Percentiles rank a stretch among this genome's conserved stretches.
These are phyloP conservation scores for Coemansia pectinata DNA, from an alignment of 192 early-diverging fungal species.

Conservation along the genomic window DNA sequence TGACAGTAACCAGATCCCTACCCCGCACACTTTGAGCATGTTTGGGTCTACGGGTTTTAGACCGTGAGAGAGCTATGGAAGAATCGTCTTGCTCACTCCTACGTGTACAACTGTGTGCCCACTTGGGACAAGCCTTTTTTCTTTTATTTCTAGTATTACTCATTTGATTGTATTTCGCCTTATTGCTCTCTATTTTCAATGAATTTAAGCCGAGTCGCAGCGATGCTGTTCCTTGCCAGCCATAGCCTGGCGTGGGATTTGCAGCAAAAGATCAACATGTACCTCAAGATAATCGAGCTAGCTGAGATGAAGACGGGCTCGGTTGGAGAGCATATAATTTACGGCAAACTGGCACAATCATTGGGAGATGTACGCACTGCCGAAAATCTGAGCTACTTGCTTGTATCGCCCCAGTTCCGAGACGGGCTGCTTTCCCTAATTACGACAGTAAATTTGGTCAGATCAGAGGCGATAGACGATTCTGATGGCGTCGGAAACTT, in stretches of 20 bases:
- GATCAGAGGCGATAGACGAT: conserved; percentile 31
- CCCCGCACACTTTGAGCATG: background rate
- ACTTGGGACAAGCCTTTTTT: background rate
- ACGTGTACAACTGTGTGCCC: background rate
- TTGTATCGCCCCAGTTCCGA: conserved; percentile 28
- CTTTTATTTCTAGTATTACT: background rate
- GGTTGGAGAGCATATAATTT: conserved; percentile 32
- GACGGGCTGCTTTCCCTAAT: conserved; percentile 33
- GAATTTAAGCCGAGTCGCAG: background rate
- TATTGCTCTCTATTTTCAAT: background rate
- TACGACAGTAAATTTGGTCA: conserved; percentile 16
- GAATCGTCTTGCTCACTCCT: background rate
- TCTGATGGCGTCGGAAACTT: conserved; percentile 25
- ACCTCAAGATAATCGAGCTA: conserved; percentile 35
- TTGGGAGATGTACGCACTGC: conserved; percentile 29
- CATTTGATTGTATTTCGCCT: background rate
- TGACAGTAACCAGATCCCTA: background rate
- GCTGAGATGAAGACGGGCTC: conserved; percentile 18
- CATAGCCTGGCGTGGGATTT: conserved; percentile 18
- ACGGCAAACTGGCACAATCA: conserved; percentile 32
- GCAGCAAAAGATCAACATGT: conserved; percentile 33
- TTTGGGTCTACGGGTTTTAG: background rate
- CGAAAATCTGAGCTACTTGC: conserved; percentile 20
- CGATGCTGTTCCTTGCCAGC: conserved; percentile 9
- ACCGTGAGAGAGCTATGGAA: conserved; percentile 1